phyloP scores from a whole-genome alignment of 2,329 filamentous ascomycete species.

The Alternaria longipes region DNA sequence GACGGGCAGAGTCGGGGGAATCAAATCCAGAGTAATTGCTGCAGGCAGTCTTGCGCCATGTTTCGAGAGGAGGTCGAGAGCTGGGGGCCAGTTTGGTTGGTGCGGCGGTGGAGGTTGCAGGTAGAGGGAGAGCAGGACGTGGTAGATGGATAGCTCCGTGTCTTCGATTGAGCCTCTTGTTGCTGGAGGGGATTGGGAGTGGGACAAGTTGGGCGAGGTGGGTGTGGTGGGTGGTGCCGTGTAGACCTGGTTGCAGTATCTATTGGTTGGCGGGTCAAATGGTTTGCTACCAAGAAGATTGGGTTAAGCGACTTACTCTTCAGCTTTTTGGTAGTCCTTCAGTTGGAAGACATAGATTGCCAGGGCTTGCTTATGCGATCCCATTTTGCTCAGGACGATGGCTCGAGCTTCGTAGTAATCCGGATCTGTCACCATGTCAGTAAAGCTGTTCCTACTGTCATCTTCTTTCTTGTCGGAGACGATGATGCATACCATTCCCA shows the following conservation, averaged over 20 bases:
- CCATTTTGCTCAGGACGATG: slow-evolving; percentile 92
- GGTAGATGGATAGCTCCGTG: slow-evolving; percentile 81
- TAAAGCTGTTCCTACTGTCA: not conserved
- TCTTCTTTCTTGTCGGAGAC: not conserved
- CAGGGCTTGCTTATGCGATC: slow-evolving; percentile 92
- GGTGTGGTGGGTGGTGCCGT: slow-evolving; percentile 53
- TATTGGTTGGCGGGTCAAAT: slow-evolving; percentile 16
- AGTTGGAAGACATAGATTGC: slow-evolving; percentile 98
- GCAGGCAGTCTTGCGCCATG: slow-evolving; percentile 93
- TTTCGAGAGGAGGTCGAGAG: slow-evolving; percentile 85
- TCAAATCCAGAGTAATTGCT: slow-evolving; percentile 82
- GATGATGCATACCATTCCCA: slow-evolving; percentile 70
- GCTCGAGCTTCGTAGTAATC: slow-evolving; percentile 90
- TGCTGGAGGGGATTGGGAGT: slow-evolving; percentile 42
- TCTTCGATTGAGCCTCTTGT: slow-evolving; percentile 59
- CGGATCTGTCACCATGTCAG: slow-evolving; percentile 65
- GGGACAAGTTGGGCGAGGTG: slow-evolving; percentile 16
- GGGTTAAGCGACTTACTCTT: slow-evolving; percentile 69
- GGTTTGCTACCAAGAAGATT: not conserved
- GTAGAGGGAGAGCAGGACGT: slow-evolving; percentile 89
- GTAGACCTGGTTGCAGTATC: slow-evolving; percentile 86
- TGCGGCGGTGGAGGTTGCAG: slow-evolving; percentile 80
- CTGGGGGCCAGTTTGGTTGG: slow-evolving; percentile 76
- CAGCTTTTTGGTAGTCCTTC: slow-evolving; percentile 84
- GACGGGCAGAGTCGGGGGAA: slow-evolving; percentile 82